Conservation (phyloP, 306 rosid species). For the Lagenaria siceraria region DNA sequence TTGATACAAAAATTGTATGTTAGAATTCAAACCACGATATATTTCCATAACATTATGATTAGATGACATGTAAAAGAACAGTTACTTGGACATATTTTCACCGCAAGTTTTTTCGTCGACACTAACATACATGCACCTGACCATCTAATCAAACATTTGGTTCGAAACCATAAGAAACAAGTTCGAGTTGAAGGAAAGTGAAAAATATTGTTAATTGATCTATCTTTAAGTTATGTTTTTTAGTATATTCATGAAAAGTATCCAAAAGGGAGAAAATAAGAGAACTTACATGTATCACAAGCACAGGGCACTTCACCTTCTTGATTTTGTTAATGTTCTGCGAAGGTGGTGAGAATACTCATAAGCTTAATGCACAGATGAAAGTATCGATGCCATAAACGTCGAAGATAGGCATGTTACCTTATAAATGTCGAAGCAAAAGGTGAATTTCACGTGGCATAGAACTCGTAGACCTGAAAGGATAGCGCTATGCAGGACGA, state of each 20-base stretch:
- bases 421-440: constrained; percentile 94
- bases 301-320: constrained; percentile 96
- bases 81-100: not conserved
- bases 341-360: constrained; percentile 10
- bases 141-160: not conserved
- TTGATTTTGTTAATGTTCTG: constrained; percentile 92
- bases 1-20: not conserved
- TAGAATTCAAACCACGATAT: not conserved
- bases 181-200: not conserved
- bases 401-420: constrained; percentile 20
- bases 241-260: not conserved
- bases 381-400: not conserved
- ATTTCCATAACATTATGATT: not conserved
- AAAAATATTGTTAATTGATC: not conserved
- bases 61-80: not conserved
- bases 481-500: constrained; percentile 90
- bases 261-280: not conserved
- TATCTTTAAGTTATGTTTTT: not conserved
- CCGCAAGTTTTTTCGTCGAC: not conserved
- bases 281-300: constrained; percentile 90
- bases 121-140: not conserved
- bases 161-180: not conserved
- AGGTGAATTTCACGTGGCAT: constrained; percentile 76
- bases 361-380: not conserved
- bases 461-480: constrained; percentile 92